phyloP scores from a whole-genome alignment of 441 rosid species.

The Corymbia citriodora region DNA sequence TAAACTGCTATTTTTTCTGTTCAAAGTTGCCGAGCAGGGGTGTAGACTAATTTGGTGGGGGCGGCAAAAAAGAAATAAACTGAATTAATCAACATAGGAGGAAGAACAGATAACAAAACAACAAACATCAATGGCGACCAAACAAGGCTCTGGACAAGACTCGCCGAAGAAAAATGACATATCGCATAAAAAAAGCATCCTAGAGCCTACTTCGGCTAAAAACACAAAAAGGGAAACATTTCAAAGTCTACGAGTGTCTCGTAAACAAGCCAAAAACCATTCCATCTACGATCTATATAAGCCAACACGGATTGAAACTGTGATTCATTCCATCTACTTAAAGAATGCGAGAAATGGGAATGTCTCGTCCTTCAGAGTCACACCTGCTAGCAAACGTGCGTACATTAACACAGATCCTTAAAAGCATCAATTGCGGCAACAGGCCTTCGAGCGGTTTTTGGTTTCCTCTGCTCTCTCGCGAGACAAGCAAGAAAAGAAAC shows the following conservation, averaged over 20 bases:
- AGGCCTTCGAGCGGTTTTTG: not conserved
- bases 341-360: not conserved
- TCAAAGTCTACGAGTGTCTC: not conserved
- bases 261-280: not conserved
- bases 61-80: not conserved
- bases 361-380: not conserved
- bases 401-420: not conserved
- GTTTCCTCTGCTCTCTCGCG: not conserved
- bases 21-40: not conserved
- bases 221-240: not conserved
- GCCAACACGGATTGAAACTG: not conserved
- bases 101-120: not conserved
- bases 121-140: not conserved
- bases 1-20: not conserved
- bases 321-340: not conserved
- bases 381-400: not conserved
- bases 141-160: not conserved
- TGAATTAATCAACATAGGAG: not conserved
- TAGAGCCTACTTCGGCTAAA: not conserved
- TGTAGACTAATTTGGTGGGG: not conserved
- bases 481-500: not conserved
- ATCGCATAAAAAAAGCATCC: not conserved
- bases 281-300: not conserved
- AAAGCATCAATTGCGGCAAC: not conserved
- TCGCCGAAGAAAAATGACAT: not conserved